phyloP scores from a whole-genome alignment of 495 filamentous ascomycete species.

The Hyaloscypha hepaticicola region DNA sequence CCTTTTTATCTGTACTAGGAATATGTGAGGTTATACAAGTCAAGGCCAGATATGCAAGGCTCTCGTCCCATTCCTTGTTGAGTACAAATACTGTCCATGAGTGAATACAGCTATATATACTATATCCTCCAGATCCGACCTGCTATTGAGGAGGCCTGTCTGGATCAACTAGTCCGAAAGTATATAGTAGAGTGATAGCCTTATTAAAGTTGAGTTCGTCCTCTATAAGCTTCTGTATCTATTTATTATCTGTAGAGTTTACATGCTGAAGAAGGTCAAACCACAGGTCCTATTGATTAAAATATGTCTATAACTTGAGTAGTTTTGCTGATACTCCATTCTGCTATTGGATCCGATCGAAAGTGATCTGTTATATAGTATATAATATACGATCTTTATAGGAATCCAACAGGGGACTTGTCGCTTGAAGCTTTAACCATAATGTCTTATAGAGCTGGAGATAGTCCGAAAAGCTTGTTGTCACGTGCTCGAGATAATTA shows the following conservation, averaged over 20 bases:
- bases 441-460: constrained; percentile 30
- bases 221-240: constrained; percentile 18
- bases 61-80: constrained; percentile 29
- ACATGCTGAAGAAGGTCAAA: constrained; percentile 37
- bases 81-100: constrained; percentile 38
- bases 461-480: constrained; percentile 24
- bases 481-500: constrained; percentile 30
- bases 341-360: constrained; percentile 38
- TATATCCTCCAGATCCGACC: constrained; percentile 33
- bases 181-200: constrained; percentile 22
- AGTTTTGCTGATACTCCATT: constrained; percentile 39
- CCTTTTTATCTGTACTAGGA: constrained; percentile 19
- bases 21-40: constrained; percentile 24
- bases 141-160: constrained; percentile 18
- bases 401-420: constrained; percentile 28
- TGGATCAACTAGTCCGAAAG: constrained; percentile 31
- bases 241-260: constrained; percentile 15
- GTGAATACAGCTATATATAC: constrained; percentile 39
- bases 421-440: constrained; percentile 31
- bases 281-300: constrained; percentile 52
- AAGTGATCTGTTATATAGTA: constrained; percentile 46
- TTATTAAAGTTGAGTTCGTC: constrained; percentile 26
- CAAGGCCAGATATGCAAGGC: constrained; percentile 28
- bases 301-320: constrained; percentile 44
- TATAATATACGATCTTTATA: constrained; percentile 37